A percentile compares a stretch with the other conserved stretches of the same genome.
These are phyloP conservation scores for Inosperma sp. DNA, from an alignment of 768 basidiomycete species.

Conservation along the genomic window DNA sequence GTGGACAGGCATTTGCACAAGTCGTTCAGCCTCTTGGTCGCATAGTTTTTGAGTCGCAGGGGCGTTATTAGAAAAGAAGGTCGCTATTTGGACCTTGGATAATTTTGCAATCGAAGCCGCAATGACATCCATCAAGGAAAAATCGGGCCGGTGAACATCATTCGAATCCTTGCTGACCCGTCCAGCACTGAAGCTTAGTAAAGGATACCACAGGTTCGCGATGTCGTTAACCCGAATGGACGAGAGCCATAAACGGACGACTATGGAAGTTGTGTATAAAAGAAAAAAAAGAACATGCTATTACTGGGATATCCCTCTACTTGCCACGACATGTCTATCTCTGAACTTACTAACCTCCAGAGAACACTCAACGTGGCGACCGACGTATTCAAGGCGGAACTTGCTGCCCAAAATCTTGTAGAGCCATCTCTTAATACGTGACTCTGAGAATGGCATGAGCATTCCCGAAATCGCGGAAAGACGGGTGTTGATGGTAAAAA, in stretches of 20 bases:
- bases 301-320: background rate
- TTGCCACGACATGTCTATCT: slow-evolving; percentile 25
- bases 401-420: slow-evolving; percentile 31
- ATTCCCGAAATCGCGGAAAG: slow-evolving; percentile 31
- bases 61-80: background rate
- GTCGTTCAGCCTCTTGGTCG: background rate
- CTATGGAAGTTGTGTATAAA: too few relatives aligned
- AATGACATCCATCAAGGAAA: too few relatives aligned
- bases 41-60: background rate
- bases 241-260: too few relatives aligned
- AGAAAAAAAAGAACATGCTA: too few relatives aligned
- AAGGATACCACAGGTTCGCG: too few relatives aligned
- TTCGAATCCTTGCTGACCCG: too few relatives aligned
- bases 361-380: slow-evolving; percentile 36
- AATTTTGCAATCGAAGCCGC: background rate
- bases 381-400: slow-evolving; percentile 36
- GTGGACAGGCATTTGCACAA: background rate
- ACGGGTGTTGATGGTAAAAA: slow-evolving; percentile 32
- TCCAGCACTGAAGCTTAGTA: too few relatives aligned
- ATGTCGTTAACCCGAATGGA: too few relatives aligned
- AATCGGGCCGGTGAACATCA: too few relatives aligned
- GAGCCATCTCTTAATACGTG: slow-evolving; percentile 34
- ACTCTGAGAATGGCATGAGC: slow-evolving; percentile 33
- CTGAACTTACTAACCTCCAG: slow-evolving; percentile 37
- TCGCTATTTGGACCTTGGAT: background rate